These are phyloP conservation scores for Boletus patriciae DNA, from an alignment of 768 basidiomycete genomes.

Conservation along the genomic window DNA sequence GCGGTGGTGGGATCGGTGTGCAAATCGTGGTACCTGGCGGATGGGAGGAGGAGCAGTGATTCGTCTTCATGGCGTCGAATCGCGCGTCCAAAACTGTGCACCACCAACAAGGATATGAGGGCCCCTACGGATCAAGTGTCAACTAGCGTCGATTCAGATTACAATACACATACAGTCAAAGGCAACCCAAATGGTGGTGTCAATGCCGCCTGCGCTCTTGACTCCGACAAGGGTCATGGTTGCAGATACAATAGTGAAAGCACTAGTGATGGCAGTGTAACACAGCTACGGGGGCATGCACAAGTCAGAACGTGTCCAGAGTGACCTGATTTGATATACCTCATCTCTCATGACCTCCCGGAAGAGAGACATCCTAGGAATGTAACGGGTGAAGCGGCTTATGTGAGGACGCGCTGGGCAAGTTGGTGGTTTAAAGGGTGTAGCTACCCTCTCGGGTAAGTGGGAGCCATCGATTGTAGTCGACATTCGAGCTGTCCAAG, in stretches of 20 bases:
- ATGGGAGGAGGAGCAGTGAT: constrained; percentile 3
- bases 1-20: constrained; percentile 8
- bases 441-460: constrained; percentile 3
- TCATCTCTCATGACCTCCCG: constrained; percentile 61
- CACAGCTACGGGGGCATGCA: constrained; percentile 39
- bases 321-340: constrained; percentile 37
- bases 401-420: constrained; percentile 29
- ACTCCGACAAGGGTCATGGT: constrained; percentile 52
- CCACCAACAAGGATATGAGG: constrained; percentile 2
- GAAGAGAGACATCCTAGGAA: constrained; percentile 55
- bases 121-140: constrained; percentile 5
- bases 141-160: constrained; percentile 2
- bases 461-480: constrained; percentile 4
- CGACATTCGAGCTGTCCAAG: constrained; percentile 20
- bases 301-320: background rate
- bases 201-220: constrained; percentile 45
- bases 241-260: constrained; percentile 47
- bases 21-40: constrained; percentile 4
- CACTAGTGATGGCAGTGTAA: constrained; percentile 55
- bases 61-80: constrained; percentile 7
- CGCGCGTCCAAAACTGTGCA: constrained; percentile 7
- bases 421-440: constrained; percentile 10
- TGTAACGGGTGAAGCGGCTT: constrained; percentile 40
- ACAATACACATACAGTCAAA: constrained; percentile 48
- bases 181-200: constrained; percentile 51